These are phyloP conservation scores for Penicillium turbatum DNA, from an alignment of 495 filamentous ascomycete genomes.

Conservation along the genomic window DNA sequence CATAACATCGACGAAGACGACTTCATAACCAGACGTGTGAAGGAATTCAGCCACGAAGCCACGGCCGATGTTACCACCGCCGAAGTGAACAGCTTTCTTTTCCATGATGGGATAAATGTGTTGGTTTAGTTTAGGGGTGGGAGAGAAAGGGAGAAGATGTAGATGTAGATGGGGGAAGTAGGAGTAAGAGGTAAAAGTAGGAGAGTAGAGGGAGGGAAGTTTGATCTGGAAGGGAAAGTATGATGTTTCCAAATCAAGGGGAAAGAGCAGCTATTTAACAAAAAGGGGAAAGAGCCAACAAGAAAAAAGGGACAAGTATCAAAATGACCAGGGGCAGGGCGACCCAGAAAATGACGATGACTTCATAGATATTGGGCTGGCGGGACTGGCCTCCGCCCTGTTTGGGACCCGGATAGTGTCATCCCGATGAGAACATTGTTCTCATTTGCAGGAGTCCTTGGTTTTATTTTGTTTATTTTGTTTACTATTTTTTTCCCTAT, in stretches of 20 bases:
- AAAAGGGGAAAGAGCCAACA: neutral
- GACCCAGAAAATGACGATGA: constrained; percentile 13
- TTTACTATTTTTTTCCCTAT: neutral
- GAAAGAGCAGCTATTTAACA: constrained; percentile 7
- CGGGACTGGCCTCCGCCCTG: constrained; percentile 29
- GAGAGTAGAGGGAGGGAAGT: neutral
- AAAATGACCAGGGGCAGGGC: neutral
- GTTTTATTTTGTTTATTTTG: neutral
- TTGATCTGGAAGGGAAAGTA: neutral
- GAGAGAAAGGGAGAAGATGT: constrained; percentile 2
- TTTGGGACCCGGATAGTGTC: constrained; percentile 9
- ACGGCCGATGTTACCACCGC: constrained; percentile 85
- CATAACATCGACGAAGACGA: constrained; percentile 93
- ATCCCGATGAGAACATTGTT: constrained; percentile 17
- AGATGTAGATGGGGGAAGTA: neutral
- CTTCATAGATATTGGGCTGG: constrained; percentile 23
- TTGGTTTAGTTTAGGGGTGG: constrained; percentile 2
- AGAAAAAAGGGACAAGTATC: neutral
- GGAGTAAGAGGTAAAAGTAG: constrained; percentile 3
- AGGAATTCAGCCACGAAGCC: constrained; percentile 71
- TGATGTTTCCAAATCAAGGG: neutral
- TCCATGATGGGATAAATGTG: constrained; percentile 40
- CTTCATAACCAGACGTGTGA: constrained; percentile 72
- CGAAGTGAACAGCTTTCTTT: constrained; percentile 89
- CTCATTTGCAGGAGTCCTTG: neutral